A percentile compares a stretch with the other conserved stretches of the same genome.
These are phyloP conservation scores for Termitomyces sp. DNA, from an alignment of 768 basidiomycete genomes.

Conservation along the genomic window DNA sequence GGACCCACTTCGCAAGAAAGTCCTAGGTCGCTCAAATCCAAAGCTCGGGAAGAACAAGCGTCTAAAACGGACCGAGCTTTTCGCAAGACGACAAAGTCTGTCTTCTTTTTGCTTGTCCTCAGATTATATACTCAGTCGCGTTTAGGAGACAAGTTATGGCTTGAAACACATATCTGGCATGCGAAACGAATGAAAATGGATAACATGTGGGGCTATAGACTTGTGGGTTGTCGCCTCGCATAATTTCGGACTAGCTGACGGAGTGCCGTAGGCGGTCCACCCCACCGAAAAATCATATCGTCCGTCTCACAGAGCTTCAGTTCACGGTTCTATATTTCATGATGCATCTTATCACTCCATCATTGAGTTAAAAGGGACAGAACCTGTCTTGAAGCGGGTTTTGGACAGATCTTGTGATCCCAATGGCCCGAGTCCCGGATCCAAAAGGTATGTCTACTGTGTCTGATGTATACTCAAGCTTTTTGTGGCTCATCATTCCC, in stretches of 20 bases:
- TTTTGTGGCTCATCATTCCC: neutral
- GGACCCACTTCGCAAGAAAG: constrained; percentile 43
- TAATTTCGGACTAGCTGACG: neutral
- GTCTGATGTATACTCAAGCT: neutral
- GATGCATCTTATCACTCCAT: constrained; percentile 85
- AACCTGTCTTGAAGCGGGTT: constrained; percentile 48
- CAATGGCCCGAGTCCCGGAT: constrained; percentile 57
- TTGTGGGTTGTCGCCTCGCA: constrained; percentile 45
- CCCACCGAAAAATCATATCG: constrained; percentile 93
- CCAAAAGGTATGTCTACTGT: constrained; percentile 49
- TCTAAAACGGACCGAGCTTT: constrained; percentile 54
- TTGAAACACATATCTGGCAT: constrained; percentile 97
- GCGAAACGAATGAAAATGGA: constrained; percentile 97
- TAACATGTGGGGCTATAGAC: constrained; percentile 86
- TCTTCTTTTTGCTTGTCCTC: neutral
- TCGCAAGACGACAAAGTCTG: constrained; percentile 76
- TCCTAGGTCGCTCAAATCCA: constrained; percentile 43
- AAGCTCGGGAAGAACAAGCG: constrained; percentile 64
- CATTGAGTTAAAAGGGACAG: constrained; percentile 70
- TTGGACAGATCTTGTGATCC: constrained; percentile 64
- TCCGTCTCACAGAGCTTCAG: constrained; percentile 85
- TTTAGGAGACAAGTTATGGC: constrained; percentile 84
- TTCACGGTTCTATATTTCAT: constrained; percentile 83
- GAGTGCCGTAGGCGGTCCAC: constrained; percentile 61
- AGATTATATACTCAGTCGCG: neutral